phyloP scores from a whole-genome alignment of 345 rosid species.

The Lumnitzera racemosa region DNA sequence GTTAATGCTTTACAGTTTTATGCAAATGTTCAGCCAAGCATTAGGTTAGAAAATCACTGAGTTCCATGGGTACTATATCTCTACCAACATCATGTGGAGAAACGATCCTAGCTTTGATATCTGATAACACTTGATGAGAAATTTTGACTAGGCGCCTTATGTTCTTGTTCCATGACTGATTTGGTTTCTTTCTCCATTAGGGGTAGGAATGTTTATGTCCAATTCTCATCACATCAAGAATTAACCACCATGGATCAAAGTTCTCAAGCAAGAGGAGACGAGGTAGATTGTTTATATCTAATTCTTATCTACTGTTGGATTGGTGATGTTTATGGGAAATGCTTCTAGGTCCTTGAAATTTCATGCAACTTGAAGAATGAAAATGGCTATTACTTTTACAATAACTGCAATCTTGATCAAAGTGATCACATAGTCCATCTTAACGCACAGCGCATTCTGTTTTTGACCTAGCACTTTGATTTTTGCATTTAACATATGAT shows the following conservation, averaged over 20 bases:
- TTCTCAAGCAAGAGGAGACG: constrained; percentile 87
- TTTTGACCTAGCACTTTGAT: no score
- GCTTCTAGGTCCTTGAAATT: no score
- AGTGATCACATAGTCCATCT: no score
- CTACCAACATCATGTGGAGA: background rate
- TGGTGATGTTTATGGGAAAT: no score
- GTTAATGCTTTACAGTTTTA: constrained; percentile 76
- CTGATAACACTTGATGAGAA: background rate
- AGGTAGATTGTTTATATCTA: constrained; percentile 31
- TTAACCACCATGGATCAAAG: constrained; percentile 91
- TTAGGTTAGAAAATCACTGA: constrained; percentile 41
- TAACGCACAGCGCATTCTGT: no score
- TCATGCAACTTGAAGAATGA: no score
- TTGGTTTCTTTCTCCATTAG: constrained; percentile 19
- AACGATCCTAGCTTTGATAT: background rate
- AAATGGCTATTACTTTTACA: no score
- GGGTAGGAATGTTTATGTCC: constrained; percentile 95
- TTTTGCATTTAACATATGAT: no score
- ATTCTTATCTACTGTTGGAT: no score
- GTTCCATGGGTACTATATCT: background rate
- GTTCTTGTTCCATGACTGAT: background rate
- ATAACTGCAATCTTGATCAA: no score
- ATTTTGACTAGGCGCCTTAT: no score
- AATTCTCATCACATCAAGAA: constrained; percentile 99
- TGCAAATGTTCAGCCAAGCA: constrained; percentile 74